phyloP scores from a whole-genome alignment of 768 basidiomycete species.

The Rhodotorula diobovata region DNA sequence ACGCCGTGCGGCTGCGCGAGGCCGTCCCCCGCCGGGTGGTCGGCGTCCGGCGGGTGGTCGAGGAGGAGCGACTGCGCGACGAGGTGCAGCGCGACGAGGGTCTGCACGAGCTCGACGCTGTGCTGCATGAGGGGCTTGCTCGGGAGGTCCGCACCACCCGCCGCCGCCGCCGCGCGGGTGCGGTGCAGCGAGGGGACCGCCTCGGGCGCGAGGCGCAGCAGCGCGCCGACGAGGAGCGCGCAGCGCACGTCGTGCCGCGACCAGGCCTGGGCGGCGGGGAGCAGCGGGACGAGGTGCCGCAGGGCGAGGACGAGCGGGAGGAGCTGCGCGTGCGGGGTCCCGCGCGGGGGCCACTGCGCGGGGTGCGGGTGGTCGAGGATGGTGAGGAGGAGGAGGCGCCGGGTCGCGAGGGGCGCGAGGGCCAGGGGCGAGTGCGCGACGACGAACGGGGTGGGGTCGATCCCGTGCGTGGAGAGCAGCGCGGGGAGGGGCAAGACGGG shows the following conservation, averaged over 20 bases:
- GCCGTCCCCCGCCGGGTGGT: not conserved
- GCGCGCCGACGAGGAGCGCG: conserved; percentile 17
- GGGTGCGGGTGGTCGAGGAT: not conserved
- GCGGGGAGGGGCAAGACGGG: not conserved
- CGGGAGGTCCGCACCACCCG: not conserved
- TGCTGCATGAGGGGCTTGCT: not conserved
- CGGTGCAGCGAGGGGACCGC: not conserved
- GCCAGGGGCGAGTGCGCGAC: not conserved
- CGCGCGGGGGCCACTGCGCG: not conserved
- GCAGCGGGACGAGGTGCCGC: conserved; percentile 3
- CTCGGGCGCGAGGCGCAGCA: conserved; percentile 1
- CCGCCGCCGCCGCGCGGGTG: not conserved
- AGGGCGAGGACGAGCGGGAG: conserved; percentile 22
- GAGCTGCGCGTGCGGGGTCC: not conserved
- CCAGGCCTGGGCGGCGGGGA: conserved; percentile 1
- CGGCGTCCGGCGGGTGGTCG: not conserved
- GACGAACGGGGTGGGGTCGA: not conserved
- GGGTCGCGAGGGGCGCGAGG: not conserved
- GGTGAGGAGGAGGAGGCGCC: not conserved
- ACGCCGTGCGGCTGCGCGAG: not conserved
- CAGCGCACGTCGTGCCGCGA: not conserved
- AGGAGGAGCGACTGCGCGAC: conserved; percentile 13
- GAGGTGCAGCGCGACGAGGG: conserved; percentile 7
- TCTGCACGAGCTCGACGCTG: conserved; percentile 8
- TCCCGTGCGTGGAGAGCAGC: not conserved